Evolutionary conservation across 345 rosid species (phyloP).

Genomic region (Populus pruinosa): DNA sequence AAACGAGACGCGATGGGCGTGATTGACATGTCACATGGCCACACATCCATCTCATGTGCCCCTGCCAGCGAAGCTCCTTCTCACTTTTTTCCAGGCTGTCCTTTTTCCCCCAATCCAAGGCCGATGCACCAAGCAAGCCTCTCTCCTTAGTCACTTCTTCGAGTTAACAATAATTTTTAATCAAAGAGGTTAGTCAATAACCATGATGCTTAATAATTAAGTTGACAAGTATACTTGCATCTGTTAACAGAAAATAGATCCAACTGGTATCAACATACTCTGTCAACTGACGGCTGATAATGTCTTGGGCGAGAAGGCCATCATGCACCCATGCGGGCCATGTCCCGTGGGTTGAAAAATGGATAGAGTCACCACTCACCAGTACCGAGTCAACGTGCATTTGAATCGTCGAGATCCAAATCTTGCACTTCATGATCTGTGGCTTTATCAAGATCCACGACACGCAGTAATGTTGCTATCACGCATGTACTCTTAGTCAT

Average conservation of each 20-base stretch:
- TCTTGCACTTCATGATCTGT: neutral
- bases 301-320: neutral
- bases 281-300: neutral
- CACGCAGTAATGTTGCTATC: neutral
- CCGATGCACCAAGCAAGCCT: neutral
- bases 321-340: neutral
- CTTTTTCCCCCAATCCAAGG: no score
- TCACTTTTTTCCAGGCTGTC: neutral
- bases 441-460: neutral
- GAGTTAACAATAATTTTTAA: neutral
- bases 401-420: neutral
- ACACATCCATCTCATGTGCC: neutral
- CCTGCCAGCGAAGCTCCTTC: neutral
- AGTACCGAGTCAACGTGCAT: neutral
- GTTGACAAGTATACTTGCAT: neutral
- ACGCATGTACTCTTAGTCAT: no score
- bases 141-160: neutral
- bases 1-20: neutral
- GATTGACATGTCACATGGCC: slow-evolving; percentile 1
- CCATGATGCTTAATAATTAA: neutral
- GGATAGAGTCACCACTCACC: neutral
- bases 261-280: neutral
- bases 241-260: neutral
- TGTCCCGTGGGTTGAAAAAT: neutral
- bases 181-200: neutral